phyloP scores from a whole-genome alignment of 208 protist species.

The Trypanosoma rangeli region DNA sequence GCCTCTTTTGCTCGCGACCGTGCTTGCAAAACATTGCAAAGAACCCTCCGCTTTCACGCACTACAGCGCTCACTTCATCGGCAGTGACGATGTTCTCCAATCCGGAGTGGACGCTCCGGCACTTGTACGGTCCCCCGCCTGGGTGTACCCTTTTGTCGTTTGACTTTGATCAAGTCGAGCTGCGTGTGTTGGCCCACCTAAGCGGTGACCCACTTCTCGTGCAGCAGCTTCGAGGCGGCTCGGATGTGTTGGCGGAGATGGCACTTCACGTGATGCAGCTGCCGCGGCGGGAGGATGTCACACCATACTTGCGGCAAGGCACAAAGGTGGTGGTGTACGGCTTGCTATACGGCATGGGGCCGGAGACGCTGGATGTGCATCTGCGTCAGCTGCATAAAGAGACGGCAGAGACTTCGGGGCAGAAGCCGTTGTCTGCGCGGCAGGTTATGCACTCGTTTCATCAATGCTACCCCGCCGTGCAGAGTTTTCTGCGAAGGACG shows the following conservation, averaged over 20 bases:
- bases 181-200: conserved; percentile 78
- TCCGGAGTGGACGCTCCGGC: conserved; percentile 56
- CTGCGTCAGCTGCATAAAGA: conserved; percentile 23
- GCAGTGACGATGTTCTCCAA: conserved; percentile 27
- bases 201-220: conserved; percentile 60
- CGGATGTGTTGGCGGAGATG: conserved; percentile 56
- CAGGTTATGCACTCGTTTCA: conserved; percentile 59
- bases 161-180: conserved; percentile 86
- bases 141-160: conserved; percentile 74
- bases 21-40: conserved; percentile 72
- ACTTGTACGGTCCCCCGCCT: conserved; percentile 62
- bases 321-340: conserved; percentile 90
- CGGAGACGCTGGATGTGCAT: conserved; percentile 51
- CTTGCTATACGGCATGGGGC: conserved; percentile 88
- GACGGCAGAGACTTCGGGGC: background rate
- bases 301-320: conserved; percentile 44
- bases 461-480: conserved; percentile 57
- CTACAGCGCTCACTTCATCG: background rate
- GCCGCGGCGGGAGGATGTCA: conserved; percentile 25
- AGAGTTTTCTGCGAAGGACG: conserved; percentile 53
- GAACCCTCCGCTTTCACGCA: conserved; percentile 27
- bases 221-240: conserved; percentile 36
- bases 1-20: conserved; percentile 59
- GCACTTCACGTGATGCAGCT: conserved; percentile 44
- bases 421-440: conserved; percentile 19